These are phyloP conservation scores for Lactarius indigo DNA, from an alignment of 768 basidiomycete genomes.

Conservation along the genomic window DNA sequence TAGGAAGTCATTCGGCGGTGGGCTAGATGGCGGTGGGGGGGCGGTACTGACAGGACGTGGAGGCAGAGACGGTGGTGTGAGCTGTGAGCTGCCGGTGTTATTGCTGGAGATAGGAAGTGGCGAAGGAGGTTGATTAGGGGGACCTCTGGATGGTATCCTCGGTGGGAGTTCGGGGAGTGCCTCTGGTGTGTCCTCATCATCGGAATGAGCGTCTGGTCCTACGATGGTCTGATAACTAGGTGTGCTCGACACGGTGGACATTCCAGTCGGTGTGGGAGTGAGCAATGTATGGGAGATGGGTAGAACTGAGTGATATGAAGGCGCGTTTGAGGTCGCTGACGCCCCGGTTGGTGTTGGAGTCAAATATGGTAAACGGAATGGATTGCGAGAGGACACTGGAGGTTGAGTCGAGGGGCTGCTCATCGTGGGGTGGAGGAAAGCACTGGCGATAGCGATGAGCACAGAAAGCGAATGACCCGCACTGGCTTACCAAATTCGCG, in stretches of 20 bases:
- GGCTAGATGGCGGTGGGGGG: neutral
- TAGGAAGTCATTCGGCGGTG: neutral
- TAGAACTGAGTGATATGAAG: neutral
- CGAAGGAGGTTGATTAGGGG: neutral
- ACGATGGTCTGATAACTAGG: neutral
- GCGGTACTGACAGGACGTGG: neutral
- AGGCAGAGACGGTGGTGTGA: conserved; percentile 9
- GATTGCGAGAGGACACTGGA: conserved; percentile 8
- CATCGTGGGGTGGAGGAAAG: neutral
- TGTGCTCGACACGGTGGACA: neutral
- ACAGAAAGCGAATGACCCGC: too few species aligned
- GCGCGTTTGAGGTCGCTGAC: conserved; percentile 1
- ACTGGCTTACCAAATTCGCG: neutral
- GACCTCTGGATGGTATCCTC: neutral
- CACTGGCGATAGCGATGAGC: neutral
- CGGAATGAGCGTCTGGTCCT: neutral
- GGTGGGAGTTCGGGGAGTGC: conserved; percentile 15
- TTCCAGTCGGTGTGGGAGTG: neutral
- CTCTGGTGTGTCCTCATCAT: conserved; percentile 6
- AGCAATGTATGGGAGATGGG: neutral
- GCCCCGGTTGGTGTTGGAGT: conserved; percentile 17
- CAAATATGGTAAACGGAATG: conserved; percentile 11
- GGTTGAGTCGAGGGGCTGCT: neutral
- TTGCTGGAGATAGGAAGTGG: neutral
- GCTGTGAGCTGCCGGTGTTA: neutral